Evolutionary conservation across 1,284 basidiomycete genomes (phyloP).

Genomic region (Tylopilus sp.): DNA sequence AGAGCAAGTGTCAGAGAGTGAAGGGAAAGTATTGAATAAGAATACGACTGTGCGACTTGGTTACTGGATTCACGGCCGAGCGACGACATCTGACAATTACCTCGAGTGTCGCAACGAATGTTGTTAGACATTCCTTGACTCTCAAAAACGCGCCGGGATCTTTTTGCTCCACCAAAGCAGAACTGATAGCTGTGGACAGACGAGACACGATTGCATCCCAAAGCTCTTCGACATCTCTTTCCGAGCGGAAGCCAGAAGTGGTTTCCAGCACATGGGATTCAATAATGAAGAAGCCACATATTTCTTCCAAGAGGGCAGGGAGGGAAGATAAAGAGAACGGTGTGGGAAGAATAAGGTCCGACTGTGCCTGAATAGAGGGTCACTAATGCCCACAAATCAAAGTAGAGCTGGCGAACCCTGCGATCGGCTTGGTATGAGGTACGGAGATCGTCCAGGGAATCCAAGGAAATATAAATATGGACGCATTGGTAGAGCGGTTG

Average conservation of each 20-base stretch:
- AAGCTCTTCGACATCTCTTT: constrained; percentile 90
- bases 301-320: constrained; percentile 78
- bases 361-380: constrained; percentile 75
- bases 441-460: constrained; percentile 86
- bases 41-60: constrained; percentile 60
- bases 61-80: constrained; percentile 7
- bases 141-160: constrained; percentile 82
- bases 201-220: constrained; percentile 89
- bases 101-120: constrained; percentile 93
- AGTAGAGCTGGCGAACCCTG: constrained; percentile 54
- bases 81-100: constrained; percentile 41
- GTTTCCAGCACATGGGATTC: constrained; percentile 92
- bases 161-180: constrained; percentile 70
- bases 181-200: constrained; percentile 73
- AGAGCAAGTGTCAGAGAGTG: constrained; percentile 83
- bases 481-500: constrained; percentile 96
- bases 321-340: constrained; percentile 57
- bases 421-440: constrained; percentile 94
- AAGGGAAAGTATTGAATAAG: constrained; percentile 80
- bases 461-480: constrained; percentile 92
- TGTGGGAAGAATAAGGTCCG: constrained; percentile 86
- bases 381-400: constrained; percentile 7
- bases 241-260: constrained; percentile 81
- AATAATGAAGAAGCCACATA: constrained; percentile 98
- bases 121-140: constrained; percentile 82